Conservation (phyloP, 164 flowering plant genomes). For the Paratinospora sagittata region DNA sequence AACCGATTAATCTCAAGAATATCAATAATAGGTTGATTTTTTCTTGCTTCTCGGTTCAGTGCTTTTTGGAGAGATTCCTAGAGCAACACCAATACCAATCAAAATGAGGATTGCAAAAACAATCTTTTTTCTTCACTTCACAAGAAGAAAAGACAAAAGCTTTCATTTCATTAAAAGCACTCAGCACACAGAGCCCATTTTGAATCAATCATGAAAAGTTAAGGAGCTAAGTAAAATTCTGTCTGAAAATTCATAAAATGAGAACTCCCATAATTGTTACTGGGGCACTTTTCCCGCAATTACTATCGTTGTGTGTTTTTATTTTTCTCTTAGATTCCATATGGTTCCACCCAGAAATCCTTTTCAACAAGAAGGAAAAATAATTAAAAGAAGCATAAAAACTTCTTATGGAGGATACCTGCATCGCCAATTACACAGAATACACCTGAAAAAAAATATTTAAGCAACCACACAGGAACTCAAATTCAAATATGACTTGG, state of each 20-base stretch:
- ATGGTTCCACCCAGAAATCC: background rate
- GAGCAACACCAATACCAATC: constrained; percentile 9
- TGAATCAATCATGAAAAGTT: background rate
- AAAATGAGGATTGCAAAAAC: background rate
- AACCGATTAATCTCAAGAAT: constrained; percentile 78
- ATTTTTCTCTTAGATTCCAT: background rate
- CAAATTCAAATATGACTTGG: background rate
- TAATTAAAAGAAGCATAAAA: background rate
- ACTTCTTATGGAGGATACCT: background rate
- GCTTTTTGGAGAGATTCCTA: constrained; percentile 63
- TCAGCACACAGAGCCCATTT: background rate
- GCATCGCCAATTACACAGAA: background rate
- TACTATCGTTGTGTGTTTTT: background rate
- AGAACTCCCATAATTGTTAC: background rate
- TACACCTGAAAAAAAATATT: background rate
- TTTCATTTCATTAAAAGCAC: background rate
- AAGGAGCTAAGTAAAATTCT: background rate
- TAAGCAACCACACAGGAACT: background rate
- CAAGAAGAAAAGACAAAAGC: background rate
- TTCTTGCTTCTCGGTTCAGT: constrained; percentile 40
- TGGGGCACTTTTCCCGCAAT: background rate
- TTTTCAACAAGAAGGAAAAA: background rate
- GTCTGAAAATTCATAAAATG: background rate
- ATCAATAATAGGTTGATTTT: constrained; percentile 63
- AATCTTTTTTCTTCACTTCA: background rate